Evolutionary conservation across 306 rosid genomes (phyloP).

Genomic region (Boehmeria nivea): DNA sequence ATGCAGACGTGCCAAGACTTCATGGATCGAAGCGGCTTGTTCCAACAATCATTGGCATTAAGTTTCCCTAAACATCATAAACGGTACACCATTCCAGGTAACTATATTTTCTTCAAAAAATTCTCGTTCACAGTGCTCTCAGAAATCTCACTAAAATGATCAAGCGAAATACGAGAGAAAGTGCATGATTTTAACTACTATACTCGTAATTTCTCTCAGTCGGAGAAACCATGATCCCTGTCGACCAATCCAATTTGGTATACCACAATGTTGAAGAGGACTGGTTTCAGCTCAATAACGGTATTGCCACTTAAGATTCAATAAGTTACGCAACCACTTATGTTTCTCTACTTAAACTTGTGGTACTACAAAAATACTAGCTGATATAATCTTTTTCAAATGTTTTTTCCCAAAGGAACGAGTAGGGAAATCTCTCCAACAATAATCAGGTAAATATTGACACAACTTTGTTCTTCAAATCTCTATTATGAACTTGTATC

Average conservation of each 20-base stretch:
- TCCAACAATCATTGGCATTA: constrained; percentile 18
- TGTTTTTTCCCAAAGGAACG: constrained; percentile 8
- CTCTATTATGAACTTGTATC: neutral
- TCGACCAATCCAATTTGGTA: constrained; percentile 12
- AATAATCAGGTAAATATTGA: constrained; percentile 23
- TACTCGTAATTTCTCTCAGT: constrained; percentile 8
- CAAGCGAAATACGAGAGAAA: neutral
- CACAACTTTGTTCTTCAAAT: neutral
- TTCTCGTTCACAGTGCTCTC: neutral
- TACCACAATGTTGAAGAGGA: constrained; percentile 22
- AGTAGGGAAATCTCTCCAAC: constrained; percentile 18
- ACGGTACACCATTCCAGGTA: constrained; percentile 36
- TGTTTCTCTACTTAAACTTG: constrained; percentile 1
- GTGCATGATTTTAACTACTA: too few species aligned
- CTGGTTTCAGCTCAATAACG: constrained; percentile 5
- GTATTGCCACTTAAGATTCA: constrained; percentile 21
- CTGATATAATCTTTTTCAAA: neutral
- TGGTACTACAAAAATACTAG: neutral
- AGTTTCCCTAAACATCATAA: constrained; percentile 23
- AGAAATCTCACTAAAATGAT: neutral
- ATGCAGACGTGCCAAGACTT: constrained; percentile 20
- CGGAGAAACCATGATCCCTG: constrained; percentile 12
- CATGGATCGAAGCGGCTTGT: constrained; percentile 17
- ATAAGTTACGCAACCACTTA: neutral
- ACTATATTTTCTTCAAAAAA: neutral